Percentiles rank a stretch among this genome's conserved stretches.
phyloP scores from a whole-genome alignment of 2,329 filamentous ascomycete genomes.

The Cyclaneusma minus region DNA sequence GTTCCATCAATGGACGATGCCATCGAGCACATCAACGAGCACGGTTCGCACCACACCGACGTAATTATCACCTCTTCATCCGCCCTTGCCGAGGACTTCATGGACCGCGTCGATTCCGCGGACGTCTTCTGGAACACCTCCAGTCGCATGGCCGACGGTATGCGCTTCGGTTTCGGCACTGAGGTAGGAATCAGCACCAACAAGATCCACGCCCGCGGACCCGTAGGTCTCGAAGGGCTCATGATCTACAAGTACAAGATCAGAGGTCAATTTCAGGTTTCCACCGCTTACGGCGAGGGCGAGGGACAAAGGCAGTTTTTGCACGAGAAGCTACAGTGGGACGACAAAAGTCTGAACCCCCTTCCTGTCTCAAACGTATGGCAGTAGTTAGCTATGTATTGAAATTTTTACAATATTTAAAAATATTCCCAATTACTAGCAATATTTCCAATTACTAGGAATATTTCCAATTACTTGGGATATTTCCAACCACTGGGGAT shows the following conservation, averaged over 20 bases:
- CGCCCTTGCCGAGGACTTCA: slow-evolving; percentile 62
- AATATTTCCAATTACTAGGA: no score
- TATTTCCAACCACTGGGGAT: no score
- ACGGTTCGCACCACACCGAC: slow-evolving; percentile 91
- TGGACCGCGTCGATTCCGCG: slow-evolving; percentile 71
- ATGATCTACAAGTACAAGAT: slow-evolving; percentile 98
- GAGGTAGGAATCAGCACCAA: slow-evolving; percentile 98
- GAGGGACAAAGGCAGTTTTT: slow-evolving; percentile 42
- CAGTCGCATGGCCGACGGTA: slow-evolving; percentile 87
- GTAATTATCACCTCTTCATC: slow-evolving; percentile 62
- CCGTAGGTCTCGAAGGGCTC: slow-evolving; percentile 83
- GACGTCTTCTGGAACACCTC: slow-evolving; percentile 97
- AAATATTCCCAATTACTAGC: no score
- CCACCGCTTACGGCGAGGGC: slow-evolving; percentile 55
- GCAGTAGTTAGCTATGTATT: no score
- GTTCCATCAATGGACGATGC: slow-evolving; percentile 55
- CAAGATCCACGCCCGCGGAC: slow-evolving; percentile 90
- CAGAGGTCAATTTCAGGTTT: slow-evolving; percentile 68
- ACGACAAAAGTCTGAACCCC: no score
- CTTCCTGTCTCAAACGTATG: no score
- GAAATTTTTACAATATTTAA: no score
- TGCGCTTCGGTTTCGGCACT: slow-evolving; percentile 93
- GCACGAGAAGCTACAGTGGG: slow-evolving; percentile 40
- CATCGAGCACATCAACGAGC: slow-evolving; percentile 76
- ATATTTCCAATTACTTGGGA: no score